Percentiles rank a stretch among this genome's conserved stretches.
Evolutionary conservation across 805 yeast species (phyloP).

Genomic region (Metschnikowia kunwiensis): DNA sequence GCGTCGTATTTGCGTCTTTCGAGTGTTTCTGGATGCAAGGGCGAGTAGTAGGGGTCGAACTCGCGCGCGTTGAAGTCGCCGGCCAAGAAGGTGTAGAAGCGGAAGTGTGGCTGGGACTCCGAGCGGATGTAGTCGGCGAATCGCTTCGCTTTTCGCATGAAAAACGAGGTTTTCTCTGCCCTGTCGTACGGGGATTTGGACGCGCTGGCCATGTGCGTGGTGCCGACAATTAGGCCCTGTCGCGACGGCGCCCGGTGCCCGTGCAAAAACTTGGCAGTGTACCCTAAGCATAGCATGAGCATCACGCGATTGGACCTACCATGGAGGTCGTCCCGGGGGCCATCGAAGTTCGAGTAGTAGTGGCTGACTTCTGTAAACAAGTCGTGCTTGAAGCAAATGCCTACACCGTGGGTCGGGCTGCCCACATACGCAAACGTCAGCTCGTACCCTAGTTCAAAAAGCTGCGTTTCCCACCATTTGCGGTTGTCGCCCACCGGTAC

Average conservation of each 20-base stretch:
- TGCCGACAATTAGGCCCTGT: slow-evolving; percentile 2
- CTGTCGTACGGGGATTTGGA: not conserved
- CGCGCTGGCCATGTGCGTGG: slow-evolving; percentile 1
- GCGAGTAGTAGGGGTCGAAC: not conserved
- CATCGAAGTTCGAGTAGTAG: not conserved
- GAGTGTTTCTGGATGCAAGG: not conserved
- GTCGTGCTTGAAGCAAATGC: slow-evolving; percentile 2
- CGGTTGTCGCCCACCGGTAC: not conserved
- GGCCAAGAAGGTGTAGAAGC: slow-evolving; percentile 2
- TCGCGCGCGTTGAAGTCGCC: slow-evolving; percentile 5
- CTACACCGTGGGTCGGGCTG: not conserved
- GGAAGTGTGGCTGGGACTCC: not conserved
- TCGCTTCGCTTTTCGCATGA: not conserved
- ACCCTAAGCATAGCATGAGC: slow-evolving; percentile 1
- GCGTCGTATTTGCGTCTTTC: not conserved
- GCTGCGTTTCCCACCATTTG: slow-evolving; percentile 1
- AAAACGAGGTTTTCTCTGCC: not conserved
- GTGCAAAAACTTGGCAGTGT: not conserved
- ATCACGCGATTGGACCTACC: not conserved
- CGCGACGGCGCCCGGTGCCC: slow-evolving; percentile 1
- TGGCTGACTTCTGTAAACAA: slow-evolving; percentile 2
- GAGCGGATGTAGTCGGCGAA: not conserved
- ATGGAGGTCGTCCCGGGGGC: not conserved
- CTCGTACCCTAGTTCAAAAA: slow-evolving; percentile 2
- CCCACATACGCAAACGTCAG: slow-evolving; percentile 1